Conservation (phyloP, 805 yeast species). For the Metschnikowia lunata region DNA sequence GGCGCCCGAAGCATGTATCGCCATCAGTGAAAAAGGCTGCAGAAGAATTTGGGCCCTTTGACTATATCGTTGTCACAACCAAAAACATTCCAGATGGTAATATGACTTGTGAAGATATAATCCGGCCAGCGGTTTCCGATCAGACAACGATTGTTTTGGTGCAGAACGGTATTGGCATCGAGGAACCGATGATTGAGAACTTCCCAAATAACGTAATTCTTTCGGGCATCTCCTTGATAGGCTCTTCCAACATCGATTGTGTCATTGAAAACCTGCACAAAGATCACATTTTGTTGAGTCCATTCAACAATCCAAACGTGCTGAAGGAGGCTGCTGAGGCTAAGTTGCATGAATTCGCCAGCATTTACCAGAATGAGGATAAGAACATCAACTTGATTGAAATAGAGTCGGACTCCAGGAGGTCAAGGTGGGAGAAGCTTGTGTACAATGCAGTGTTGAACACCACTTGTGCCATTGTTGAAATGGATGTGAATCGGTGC, state of each 20-base stretch:
- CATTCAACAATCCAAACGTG: conserved; percentile 36
- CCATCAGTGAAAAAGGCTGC: conserved; percentile 13
- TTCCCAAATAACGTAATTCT: conserved; percentile 50
- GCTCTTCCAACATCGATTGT: conserved; percentile 51
- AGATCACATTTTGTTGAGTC: conserved; percentile 50
- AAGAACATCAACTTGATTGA: conserved; percentile 21
- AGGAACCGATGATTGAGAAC: conserved; percentile 47
- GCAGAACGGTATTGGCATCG: conserved; percentile 66
- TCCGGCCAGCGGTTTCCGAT: conserved; percentile 23
- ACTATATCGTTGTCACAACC: conserved; percentile 31
- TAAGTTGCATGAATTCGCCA: conserved; percentile 21
- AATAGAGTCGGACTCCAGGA: conserved; percentile 27
- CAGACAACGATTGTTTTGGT: conserved; percentile 51
- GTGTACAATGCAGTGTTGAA: conserved; percentile 35
- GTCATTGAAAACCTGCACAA: conserved; percentile 45
- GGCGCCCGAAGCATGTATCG: conserved; percentile 14
- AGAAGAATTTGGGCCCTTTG: conserved; percentile 19
- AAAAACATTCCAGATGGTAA: conserved; percentile 31
- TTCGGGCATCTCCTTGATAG: conserved; percentile 63
- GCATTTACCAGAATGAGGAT: conserved; percentile 26
- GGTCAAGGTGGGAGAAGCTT: conserved; percentile 38
- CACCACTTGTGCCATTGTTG: conserved; percentile 31
- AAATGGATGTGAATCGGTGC: conserved; percentile 32
- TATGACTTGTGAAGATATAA: conserved; percentile 39
- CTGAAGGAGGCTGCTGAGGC: conserved; percentile 11